Evolutionary conservation across 768 basidiomycete genomes (phyloP).

Genomic region (Boletus edulis): DNA sequence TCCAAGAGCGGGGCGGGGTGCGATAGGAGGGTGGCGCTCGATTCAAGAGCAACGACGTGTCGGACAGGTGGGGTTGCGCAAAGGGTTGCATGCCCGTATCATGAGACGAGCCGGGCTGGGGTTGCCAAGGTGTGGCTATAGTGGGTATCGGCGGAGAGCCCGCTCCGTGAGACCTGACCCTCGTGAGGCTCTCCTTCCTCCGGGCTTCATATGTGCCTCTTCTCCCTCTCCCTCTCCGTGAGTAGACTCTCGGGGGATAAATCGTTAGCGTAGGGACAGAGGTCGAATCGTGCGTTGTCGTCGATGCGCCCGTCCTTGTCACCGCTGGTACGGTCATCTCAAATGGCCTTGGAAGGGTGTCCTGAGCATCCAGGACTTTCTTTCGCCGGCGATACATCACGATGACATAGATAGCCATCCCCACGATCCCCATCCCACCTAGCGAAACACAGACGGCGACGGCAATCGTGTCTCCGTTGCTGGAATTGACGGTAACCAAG

Average conservation of each 20-base stretch:
- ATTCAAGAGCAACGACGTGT: not conserved
- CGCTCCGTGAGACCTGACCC: not conserved
- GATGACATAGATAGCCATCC: slow-evolving; percentile 10
- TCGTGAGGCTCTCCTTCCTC: not conserved
- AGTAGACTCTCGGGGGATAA: not conserved
- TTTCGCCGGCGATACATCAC: slow-evolving; percentile 17
- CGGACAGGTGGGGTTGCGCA: not conserved
- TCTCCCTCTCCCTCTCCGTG: not conserved
- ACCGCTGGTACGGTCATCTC: slow-evolving; percentile 10
- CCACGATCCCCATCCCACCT: slow-evolving; percentile 17
- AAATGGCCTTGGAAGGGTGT: slow-evolving; percentile 28
- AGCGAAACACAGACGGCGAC: slow-evolving; percentile 24
- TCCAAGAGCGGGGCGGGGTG: not conserved
- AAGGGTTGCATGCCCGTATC: not conserved
- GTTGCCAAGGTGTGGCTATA: not conserved
- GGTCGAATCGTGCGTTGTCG: not conserved
- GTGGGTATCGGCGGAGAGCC: not conserved
- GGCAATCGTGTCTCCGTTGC: slow-evolving; percentile 2
- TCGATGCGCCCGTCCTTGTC: not conserved
- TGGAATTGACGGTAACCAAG: not conserved
- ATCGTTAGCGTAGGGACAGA: not conserved
- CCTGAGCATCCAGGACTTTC: slow-evolving; percentile 17
- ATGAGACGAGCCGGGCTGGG: not conserved
- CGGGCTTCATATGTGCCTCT: not conserved
- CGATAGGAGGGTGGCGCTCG: not conserved